Base-by-base conservation (phyloP, 495 filamentous ascomycete species). In the Penicillium goetzii region DNA sequence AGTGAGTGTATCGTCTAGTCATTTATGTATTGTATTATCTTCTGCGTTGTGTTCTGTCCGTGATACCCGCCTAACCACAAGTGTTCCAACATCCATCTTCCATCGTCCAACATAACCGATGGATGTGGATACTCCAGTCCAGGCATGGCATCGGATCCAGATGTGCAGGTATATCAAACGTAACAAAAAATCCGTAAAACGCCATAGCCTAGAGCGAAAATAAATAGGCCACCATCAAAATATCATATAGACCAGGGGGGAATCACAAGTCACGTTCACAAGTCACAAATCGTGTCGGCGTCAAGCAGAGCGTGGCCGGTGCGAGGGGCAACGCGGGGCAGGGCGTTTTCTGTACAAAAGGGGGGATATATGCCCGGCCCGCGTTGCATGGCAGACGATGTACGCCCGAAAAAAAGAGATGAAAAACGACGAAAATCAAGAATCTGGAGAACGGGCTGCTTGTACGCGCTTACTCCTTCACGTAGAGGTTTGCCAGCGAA, bases 211-310 rank as follows among this genome's bases (percentile, higher is more conserved):
- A 32, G n/a, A n/a, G 34, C 28, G 53, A 4, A 9, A 51, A 33
- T 43, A 2, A 47, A 47, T 23, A 47, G 54, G 45, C 47, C 45
- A 54, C 47, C 55, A 38, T 34, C 51, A 25, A 50, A n/a, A 14
- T 26, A 32, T 32, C 30, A 32, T 6, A 49, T 49, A 49, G 45
- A 26, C 47, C 52, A 14, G 7, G 52, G 61, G 61, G 61, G 55
- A 59, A 60, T 60, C 67, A 49, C 34, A 58, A 66, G 55, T 64
- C 62, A 64, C 33, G 62, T 66, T 47, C 58, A 65, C 61, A 60
- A 64, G 30, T 70, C 65, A 41, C 38, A 41, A 47, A 47, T 47
- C 43, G 60, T 68, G 59, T 68, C 63, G 57, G 60, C 66, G 56
- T 71, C 66, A 67, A 38, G 38, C 45, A 55, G 32, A 55, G 52